Evolutionary conservation across 495 filamentous ascomycete species (phyloP), one percentile per base, ranked within the genome.

Genomic region (Hypoxylon fuscum): DNA sequence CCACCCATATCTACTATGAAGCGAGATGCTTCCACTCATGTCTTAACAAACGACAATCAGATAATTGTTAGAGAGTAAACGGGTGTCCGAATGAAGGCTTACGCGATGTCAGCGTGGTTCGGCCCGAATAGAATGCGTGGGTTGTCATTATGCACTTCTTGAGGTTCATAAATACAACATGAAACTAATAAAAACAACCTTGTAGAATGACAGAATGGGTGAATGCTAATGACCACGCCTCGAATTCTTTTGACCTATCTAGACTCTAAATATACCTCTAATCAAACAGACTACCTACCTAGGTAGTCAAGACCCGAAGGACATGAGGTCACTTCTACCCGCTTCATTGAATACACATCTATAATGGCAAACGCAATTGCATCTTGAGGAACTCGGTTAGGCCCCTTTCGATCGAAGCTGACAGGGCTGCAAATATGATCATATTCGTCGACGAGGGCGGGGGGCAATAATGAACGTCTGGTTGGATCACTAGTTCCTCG

Each of bases 401-500:
- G 9, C 77, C 79, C 11, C 49, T 68, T 59, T 85, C 80, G 5
- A 85, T 77, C 21, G 79, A 80, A 5, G 70, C 72, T n/a, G 79
- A 82, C 51, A 85, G 81, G 11, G 77, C 74, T 7, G 80, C 72
- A 64, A 78, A 84, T 43, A 80, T 75, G 15, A 73, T 71, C 77
- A 79, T 78, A 6, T 70, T 71, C 47, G 74, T 72, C 25, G 76
- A 76, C 22, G 58, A 64, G 6, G 76, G 76, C 12, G 71, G 65
- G 3, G 76, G 73, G 60, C 75, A 77, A 51, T 74, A 71, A 38
- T 79, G 73, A 10, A 79, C 64, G 17, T 77, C 44, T 5, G 79
- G 73, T 45, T 64, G 56, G 23, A 84, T 71, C 60, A 78, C 73
- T 43, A 83, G 41, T 34, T 74, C 52, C 46, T 74, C 58, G 51